These are phyloP conservation scores for Lathyrus oleraceus DNA, from an alignment of 306 rosid genomes.

Conservation along the genomic window DNA sequence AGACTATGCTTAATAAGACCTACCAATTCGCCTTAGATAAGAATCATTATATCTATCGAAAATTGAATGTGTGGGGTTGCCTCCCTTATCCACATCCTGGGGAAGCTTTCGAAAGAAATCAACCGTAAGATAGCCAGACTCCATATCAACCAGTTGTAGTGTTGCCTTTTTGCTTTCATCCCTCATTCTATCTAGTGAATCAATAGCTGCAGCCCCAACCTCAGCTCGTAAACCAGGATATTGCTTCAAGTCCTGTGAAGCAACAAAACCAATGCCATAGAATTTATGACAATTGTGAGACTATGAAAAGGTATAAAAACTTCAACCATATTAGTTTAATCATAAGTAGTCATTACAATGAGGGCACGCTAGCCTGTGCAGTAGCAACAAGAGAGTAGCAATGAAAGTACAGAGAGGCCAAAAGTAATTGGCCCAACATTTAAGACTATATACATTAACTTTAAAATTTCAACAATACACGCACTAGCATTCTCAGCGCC, in stretches of 20 bases:
- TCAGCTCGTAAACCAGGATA: constrained; percentile 91
- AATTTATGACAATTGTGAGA: constrained; percentile 4
- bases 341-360: not conserved
- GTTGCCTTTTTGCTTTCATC: constrained; percentile 94
- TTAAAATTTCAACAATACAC: not conserved
- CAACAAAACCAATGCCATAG: constrained; percentile 17
- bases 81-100: constrained; percentile 94
- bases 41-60: constrained; percentile 94
- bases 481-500: not conserved
- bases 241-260: constrained; percentile 80
- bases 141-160: constrained; percentile 87
- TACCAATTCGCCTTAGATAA: constrained; percentile 85
- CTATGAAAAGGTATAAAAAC: not conserved
- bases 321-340: not conserved
- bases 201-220: constrained; percentile 79
- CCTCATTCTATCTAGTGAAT: constrained; percentile 84
- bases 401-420: constrained; percentile 8
- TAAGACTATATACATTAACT: too few species aligned
- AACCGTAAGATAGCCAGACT: constrained; percentile 81
- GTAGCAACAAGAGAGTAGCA: not conserved
- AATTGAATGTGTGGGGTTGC: constrained; percentile 93
- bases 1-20: constrained; percentile 27
- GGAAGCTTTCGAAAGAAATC: constrained; percentile 97
- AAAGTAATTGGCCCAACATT: not conserved
- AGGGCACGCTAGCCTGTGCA: not conserved